These are phyloP conservation scores for Mercurialis annua DNA, from an alignment of 345 rosid species.

Conservation along the genomic window DNA sequence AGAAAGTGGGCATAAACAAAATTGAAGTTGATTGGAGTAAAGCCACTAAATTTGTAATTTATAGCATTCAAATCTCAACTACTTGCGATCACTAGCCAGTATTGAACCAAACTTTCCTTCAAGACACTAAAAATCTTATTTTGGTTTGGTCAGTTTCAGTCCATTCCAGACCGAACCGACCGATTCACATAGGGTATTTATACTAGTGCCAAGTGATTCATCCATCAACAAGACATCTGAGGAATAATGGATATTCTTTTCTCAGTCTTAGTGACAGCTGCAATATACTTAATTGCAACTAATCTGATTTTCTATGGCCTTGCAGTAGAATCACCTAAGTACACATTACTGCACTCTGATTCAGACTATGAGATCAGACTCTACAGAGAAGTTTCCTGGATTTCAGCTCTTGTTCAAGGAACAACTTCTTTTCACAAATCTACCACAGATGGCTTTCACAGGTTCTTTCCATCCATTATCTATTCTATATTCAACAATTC, in stretches of 20 bases:
- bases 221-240: neutral
- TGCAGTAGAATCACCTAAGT: constrained; percentile 36
- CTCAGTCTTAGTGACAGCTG: neutral
- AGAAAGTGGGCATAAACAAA: constrained; percentile 11
- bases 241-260: constrained; percentile 16
- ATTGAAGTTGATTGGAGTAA: constrained; percentile 1
- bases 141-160: neutral
- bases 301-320: constrained; percentile 14
- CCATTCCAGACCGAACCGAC: neutral
- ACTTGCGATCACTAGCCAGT: no score
- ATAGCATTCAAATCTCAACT: neutral
- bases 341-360: constrained; percentile 22
- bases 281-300: neutral
- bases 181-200: constrained; percentile 13
- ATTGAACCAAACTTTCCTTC: neutral
- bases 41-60: constrained; percentile 13
- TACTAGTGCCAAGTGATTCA: neutral
- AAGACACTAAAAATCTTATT: neutral
- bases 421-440: constrained; percentile 35
- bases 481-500: no score
- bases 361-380: constrained; percentile 46
- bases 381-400: constrained; percentile 33
- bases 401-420: constrained; percentile 38
- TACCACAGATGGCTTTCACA: constrained; percentile 48
- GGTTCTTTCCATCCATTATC: constrained; percentile 20